A percentile compares a stretch with the other conserved stretches of the same genome.
phyloP scores from a whole-genome alignment of 805 yeast species.

The Teunomyces tritomae region DNA sequence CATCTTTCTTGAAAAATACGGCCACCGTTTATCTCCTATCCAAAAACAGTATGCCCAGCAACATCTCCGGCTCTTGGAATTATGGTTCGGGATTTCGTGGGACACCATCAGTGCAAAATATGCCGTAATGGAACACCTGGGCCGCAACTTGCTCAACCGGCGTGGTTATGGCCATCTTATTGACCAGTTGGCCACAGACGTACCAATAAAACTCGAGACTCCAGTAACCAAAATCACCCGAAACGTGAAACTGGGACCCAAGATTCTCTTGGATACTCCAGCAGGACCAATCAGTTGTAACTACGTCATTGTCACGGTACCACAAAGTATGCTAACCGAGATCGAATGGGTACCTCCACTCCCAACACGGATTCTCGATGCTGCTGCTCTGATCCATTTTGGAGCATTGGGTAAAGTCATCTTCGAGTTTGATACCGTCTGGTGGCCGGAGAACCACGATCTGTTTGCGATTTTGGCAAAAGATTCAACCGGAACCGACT shows the following conservation, averaged over 20 bases:
- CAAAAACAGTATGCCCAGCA: constrained; percentile 55
- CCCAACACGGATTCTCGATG: constrained; percentile 39
- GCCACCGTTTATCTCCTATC: constrained; percentile 45
- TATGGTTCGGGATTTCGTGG: constrained; percentile 81
- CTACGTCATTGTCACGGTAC: constrained; percentile 70
- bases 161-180: constrained; percentile 58
- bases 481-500: not conserved
- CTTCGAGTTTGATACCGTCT: constrained; percentile 37
- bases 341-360: constrained; percentile 56
- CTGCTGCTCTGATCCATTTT: constrained; percentile 29
- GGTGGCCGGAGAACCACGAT: constrained; percentile 45
- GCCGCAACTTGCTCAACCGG: constrained; percentile 70
- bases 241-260: not conserved
- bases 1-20: constrained; percentile 45
- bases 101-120: constrained; percentile 64
- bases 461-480: constrained; percentile 46
- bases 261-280: not conserved
- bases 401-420: constrained; percentile 43
- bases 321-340: constrained; percentile 64
- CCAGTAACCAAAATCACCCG: constrained; percentile 11
- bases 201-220: constrained; percentile 42
- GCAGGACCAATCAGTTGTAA: constrained; percentile 36
- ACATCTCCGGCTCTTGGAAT: constrained; percentile 56
- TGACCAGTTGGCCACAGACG: constrained; percentile 31
- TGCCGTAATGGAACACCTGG: constrained; percentile 67